A percentile compares a stretch with the other conserved stretches of the same genome.
These are phyloP conservation scores for Sporothrix protearum DNA, from an alignment of 2,329 filamentous ascomycete species.

Conservation along the genomic window DNA sequence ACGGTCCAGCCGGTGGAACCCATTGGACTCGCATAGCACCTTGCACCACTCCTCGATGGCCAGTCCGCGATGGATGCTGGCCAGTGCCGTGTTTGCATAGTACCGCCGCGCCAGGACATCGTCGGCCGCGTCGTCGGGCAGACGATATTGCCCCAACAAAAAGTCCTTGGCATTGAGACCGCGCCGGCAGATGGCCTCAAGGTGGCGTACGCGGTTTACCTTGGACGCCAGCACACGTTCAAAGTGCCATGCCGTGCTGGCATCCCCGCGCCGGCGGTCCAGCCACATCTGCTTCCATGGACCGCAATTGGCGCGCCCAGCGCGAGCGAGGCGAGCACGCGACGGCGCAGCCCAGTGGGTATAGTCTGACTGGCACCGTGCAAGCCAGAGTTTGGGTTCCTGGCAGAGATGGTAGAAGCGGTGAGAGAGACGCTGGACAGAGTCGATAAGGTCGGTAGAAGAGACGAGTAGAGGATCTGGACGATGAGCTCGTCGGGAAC, in stretches of 20 bases:
- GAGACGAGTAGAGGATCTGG: constrained; percentile 63
- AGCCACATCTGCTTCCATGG: constrained; percentile 73
- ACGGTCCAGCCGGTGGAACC: constrained; percentile 55
- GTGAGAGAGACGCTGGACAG: constrained; percentile 54
- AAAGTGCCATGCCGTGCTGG: constrained; percentile 52
- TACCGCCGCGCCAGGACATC: constrained; percentile 74
- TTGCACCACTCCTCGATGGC: constrained; percentile 75
- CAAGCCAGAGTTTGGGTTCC: constrained; percentile 74
- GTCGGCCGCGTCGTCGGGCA: constrained; percentile 60
- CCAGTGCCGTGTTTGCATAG: constrained; percentile 70
- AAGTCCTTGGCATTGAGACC: constrained; percentile 90
- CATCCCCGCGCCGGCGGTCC: constrained; percentile 52
- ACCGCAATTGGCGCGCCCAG: constrained; percentile 53
- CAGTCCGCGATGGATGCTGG: constrained; percentile 74
- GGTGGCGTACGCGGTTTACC: constrained; percentile 63
- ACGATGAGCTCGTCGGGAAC: constrained; percentile 84
- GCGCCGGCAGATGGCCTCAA: constrained; percentile 65
- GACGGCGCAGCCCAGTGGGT: constrained; percentile 70
- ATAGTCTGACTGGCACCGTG: constrained; percentile 67
- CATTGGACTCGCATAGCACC: constrained; percentile 41
- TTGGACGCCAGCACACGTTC: constrained; percentile 69
- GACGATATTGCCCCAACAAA: constrained; percentile 62
- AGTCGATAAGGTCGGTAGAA: constrained; percentile 51
- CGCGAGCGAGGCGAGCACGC: constrained; percentile 51
- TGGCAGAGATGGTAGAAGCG: constrained; percentile 63